These are phyloP conservation scores for Trichoderma sp. DNA, from an alignment of 2,329 filamentous ascomycete species.

Conservation along the genomic window DNA sequence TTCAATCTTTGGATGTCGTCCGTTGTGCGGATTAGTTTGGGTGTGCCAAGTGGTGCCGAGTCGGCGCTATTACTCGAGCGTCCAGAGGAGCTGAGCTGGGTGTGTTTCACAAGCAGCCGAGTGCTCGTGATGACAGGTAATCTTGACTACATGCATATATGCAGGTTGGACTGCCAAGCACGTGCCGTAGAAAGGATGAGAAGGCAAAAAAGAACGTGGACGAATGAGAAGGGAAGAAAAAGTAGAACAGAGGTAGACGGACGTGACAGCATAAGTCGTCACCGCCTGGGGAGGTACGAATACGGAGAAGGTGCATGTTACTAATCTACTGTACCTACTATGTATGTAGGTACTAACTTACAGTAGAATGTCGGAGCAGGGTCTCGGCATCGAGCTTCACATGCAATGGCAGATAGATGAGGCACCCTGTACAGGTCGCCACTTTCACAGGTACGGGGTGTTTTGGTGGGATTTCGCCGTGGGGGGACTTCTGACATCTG, in stretches of 20 bases:
- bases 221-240: background rate
- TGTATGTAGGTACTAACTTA: too few species aligned
- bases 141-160: constrained; percentile 8
- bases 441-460: background rate
- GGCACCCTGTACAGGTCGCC: background rate
- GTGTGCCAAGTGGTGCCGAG: constrained; percentile 13
- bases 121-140: constrained; percentile 13
- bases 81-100: background rate
- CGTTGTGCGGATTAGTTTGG: background rate
- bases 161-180: background rate
- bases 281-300: background rate
- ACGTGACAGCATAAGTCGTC: background rate
- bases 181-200: background rate
- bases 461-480: background rate
- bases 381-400: background rate
- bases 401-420: constrained; percentile 1
- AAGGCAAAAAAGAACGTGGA: background rate
- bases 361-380: background rate
- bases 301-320: background rate
- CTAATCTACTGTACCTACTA: background rate
- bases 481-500: background rate
- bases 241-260: background rate
- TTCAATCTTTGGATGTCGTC: background rate
- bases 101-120: constrained; percentile 21
- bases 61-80: constrained; percentile 12